Conservation (phyloP, 768 basidiomycete species). For the Pleurotus tuber-regium region DNA sequence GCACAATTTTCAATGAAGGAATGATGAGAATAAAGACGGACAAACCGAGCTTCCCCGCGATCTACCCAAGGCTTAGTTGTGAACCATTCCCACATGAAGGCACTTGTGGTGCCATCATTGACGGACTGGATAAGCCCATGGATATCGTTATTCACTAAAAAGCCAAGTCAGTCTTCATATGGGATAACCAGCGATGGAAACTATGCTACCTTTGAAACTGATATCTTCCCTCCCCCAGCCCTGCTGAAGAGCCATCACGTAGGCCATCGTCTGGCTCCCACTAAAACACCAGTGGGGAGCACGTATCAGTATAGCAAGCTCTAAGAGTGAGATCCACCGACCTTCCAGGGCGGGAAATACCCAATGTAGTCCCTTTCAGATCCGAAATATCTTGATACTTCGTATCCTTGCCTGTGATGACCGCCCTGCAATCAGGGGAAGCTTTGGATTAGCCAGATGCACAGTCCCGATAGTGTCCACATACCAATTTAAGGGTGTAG, state of each 20-base stretch:
- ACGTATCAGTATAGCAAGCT: neutral
- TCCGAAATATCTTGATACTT: conserved; percentile 69
- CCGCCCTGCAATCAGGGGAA: conserved; percentile 66
- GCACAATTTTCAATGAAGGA: neutral
- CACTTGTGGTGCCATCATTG: conserved; percentile 84
- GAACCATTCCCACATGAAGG: conserved; percentile 97
- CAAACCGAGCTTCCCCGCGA: conserved; percentile 77
- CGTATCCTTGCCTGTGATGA: conserved; percentile 82
- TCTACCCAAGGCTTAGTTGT: conserved; percentile 72
- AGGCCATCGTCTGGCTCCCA: conserved; percentile 94
- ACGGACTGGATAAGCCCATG: conserved; percentile 81
- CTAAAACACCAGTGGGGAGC: conserved; percentile 30
- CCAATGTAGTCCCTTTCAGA: conserved; percentile 77
- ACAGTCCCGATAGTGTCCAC: conserved; percentile 14
- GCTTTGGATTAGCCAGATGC: neutral
- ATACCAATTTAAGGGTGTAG: conserved; percentile 84
- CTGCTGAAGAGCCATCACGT: conserved; percentile 88
- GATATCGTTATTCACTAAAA: conserved; percentile 76
- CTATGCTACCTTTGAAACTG: conserved; percentile 77
- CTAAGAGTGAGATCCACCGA: conserved; percentile 16
- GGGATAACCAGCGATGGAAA: conserved; percentile 10
- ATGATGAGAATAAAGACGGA: conserved; percentile 35
- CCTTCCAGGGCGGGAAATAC: conserved; percentile 90
- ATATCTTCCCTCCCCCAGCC: conserved; percentile 68
- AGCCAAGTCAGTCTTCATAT: neutral